These are phyloP conservation scores for Hymenotorrendiella dingleyae DNA, from an alignment of 2,329 filamentous ascomycete genomes.

Conservation along the genomic window DNA sequence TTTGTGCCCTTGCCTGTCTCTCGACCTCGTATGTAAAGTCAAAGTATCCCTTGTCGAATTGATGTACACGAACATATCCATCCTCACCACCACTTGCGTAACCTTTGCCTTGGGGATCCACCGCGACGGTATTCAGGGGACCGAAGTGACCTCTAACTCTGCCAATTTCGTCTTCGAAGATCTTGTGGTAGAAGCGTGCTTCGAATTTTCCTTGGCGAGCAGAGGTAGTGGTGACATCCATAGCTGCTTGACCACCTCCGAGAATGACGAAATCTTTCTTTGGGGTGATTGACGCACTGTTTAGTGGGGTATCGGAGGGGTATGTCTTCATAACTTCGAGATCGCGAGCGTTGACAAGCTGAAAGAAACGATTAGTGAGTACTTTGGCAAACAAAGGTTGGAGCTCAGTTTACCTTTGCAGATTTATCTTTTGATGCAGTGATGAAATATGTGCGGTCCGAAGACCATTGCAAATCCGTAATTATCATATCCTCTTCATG, in stretches of 20 bases:
- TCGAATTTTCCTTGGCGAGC: constrained; percentile 98
- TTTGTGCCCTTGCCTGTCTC: constrained; percentile 53
- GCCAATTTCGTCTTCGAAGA: constrained; percentile 98
- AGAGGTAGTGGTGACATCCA: constrained; percentile 91
- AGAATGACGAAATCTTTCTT: constrained; percentile 98
- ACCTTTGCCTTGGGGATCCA: constrained; percentile 82
- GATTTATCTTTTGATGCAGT: constrained; percentile 98
- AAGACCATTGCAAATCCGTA: constrained; percentile 90
- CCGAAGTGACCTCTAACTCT: constrained; percentile 97
- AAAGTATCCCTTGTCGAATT: constrained; percentile 98
- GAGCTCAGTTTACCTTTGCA: constrained; percentile 61
- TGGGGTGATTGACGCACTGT: constrained; percentile 87
- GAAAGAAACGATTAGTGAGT: constrained; percentile 10
- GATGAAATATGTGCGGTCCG: constrained; percentile 96
- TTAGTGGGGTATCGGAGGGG: constrained; percentile 85
- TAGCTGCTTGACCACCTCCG: constrained; percentile 94
- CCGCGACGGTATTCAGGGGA: constrained; percentile 79
- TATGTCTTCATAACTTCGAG: constrained; percentile 93
- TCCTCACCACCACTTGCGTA: constrained; percentile 97
- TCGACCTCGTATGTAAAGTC: constrained; percentile 99
- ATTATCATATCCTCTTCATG: constrained; percentile 76
- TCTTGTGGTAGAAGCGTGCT: constrained; percentile 98
- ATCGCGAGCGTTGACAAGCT: constrained; percentile 79
- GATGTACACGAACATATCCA: constrained; percentile 95
- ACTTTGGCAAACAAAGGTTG: not conserved